phyloP scores from a whole-genome alignment of 148 eudicot genomes.

The Limonium bicolor region DNA sequence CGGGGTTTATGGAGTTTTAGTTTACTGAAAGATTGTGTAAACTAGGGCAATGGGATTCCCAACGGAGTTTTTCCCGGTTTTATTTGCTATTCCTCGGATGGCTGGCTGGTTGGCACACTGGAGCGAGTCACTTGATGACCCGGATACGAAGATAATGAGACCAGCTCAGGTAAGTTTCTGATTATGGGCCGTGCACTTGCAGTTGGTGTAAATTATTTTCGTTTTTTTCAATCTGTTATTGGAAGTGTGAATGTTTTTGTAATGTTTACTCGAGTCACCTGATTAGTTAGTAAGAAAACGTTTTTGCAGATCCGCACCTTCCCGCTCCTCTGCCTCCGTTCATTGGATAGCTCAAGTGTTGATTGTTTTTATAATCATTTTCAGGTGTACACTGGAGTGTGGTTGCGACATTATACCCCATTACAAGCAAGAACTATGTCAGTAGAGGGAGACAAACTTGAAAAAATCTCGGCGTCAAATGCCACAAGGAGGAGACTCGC shows the following conservation, averaged over 20 bases:
- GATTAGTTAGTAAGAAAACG: not conserved
- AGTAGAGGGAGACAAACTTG: conserved; percentile 36
- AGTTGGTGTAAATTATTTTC: not conserved
- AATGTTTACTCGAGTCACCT: too few relatives aligned
- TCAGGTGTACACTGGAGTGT: conserved; percentile 80
- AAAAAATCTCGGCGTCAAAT: conserved; percentile 74
- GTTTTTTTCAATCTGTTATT: not conserved
- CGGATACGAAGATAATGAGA: conserved; percentile 97
- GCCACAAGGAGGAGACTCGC: conserved; percentile 77
- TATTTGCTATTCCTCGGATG: conserved; percentile 99
- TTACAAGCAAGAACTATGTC: conserved; percentile 35
- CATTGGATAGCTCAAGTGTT: not conserved
- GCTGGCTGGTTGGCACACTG: conserved; percentile 96
- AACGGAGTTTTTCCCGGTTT: conserved; percentile 81
- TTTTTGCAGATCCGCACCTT: not conserved
- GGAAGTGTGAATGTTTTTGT: too few relatives aligned
- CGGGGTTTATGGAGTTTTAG: not conserved
- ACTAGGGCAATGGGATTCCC: conserved; percentile 99
- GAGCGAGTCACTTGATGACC: conserved; percentile 97
- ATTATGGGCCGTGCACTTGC: not conserved
- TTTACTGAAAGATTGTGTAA: conserved; percentile 7
- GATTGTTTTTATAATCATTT: not conserved
- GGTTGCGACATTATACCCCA: conserved; percentile 66
- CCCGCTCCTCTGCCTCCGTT: not conserved
- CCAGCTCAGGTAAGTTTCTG: conserved; percentile 66